phyloP scores from a whole-genome alignment of 176 grass and related monocot genomes.

The Saccharum spontaneum region DNA sequence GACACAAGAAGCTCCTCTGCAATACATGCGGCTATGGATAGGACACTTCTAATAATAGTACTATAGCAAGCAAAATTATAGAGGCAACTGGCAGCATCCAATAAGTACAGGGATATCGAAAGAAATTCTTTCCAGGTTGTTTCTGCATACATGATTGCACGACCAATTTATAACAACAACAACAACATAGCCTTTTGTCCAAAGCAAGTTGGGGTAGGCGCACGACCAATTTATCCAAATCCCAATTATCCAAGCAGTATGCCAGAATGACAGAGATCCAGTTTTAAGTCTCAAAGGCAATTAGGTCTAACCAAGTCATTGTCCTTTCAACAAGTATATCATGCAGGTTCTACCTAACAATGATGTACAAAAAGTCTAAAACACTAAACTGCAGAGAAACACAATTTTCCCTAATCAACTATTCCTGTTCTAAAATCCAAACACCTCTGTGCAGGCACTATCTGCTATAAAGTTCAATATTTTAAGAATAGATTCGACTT shows the following conservation, averaged over 20 bases:
- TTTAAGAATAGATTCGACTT: neutral
- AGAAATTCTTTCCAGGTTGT: neutral
- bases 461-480: neutral
- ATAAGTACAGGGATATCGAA: neutral
- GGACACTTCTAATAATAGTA: neutral
- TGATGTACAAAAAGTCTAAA: neutral
- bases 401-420: neutral
- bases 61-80: neutral
- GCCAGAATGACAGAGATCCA: neutral
- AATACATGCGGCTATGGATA: slow-evolving; percentile 7
- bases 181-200: too few relatives aligned
- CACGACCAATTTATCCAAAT: neutral
- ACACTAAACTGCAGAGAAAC: neutral
- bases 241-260: neutral
- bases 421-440: neutral
- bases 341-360: neutral
- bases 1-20: neutral
- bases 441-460: neutral
- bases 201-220: too few relatives aligned
- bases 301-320: neutral
- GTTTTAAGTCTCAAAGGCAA: neutral
- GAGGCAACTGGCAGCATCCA: neutral
- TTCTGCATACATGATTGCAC: neutral
- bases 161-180: neutral
- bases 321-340: slow-evolving; percentile 12